Percentiles rank a stretch among this genome's conserved stretches.
Conservation (phyloP, 1,284 basidiomycete genomes). For the Rhodotorula glutinis region DNA sequence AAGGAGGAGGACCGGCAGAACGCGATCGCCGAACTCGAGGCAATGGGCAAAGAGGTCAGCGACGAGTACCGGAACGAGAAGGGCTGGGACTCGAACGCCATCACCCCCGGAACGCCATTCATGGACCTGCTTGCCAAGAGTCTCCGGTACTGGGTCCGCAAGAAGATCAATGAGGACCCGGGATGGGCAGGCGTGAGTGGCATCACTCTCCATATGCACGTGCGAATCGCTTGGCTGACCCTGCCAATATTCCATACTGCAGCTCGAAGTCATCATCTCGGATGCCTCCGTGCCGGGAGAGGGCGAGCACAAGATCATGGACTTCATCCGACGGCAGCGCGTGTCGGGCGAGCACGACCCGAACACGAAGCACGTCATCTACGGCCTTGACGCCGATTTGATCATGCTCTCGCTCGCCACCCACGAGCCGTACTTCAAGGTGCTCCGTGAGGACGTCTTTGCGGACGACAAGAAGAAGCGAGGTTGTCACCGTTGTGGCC, state of each 20-base stretch:
- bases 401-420: constrained; percentile 99
- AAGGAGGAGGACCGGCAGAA: constrained; percentile 83
- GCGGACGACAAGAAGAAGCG: constrained; percentile 64
- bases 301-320: constrained; percentile 99
- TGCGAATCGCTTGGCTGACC: background rate
- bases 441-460: constrained; percentile 97
- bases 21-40: constrained; percentile 81
- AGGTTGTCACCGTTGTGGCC: constrained; percentile 86
- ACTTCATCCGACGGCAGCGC: constrained; percentile 89
- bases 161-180: constrained; percentile 90
- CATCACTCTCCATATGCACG: too few relatives aligned
- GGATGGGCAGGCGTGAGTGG: constrained; percentile 83
- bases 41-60: constrained; percentile 82
- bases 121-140: constrained; percentile 89
- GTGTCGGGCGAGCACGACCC: constrained; percentile 83
- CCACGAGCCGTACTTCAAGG: constrained; percentile 96
- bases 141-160: constrained; percentile 91
- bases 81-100: constrained; percentile 96
- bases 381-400: constrained; percentile 96
- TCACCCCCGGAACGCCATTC: constrained; percentile 93
- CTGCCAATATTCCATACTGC: too few relatives aligned
- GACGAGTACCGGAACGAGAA: constrained; percentile 82
- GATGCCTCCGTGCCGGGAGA: constrained; percentile 97
- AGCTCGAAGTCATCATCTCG: constrained; percentile 94
- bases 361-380: constrained; percentile 95